phyloP scores from a whole-genome alignment of 129 eudicot species.

The Pittosporum tobira region DNA sequence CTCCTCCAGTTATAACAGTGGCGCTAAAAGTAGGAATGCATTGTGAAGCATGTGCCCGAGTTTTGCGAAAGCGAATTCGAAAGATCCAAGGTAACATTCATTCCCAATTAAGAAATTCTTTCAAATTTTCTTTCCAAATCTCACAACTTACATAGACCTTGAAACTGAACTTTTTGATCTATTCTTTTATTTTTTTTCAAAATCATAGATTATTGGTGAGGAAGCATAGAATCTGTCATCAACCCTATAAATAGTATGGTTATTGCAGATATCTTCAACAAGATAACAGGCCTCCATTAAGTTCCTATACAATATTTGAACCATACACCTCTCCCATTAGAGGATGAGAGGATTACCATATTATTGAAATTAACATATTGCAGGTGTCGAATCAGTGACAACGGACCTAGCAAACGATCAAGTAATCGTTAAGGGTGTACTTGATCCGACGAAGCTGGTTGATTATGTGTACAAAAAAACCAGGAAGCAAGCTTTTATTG shows the following conservation, averaged over 20 bases:
- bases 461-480: conserved; percentile 57
- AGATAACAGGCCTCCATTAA: no score
- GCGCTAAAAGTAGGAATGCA: conserved; percentile 76
- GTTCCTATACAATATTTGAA: no score
- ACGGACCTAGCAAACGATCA: conserved; percentile 52
- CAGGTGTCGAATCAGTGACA: conserved; percentile 70
- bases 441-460: conserved; percentile 55
- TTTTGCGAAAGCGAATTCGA: conserved; percentile 45
- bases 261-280: no score
- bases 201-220: no score
- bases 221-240: no score
- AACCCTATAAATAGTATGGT: no score
- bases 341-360: neutral
- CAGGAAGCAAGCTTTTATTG: conserved; percentile 54
- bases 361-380: neutral
- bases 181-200: neutral
- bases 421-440: conserved; percentile 57
- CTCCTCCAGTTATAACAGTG: conserved; percentile 57
- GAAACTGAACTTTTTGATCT: neutral
- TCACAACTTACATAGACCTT: neutral
- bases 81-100: conserved; percentile 51
- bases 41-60: conserved; percentile 89
- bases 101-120: neutral
- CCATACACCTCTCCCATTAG: no score
- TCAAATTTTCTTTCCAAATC: no score